Evolutionary conservation across 2,329 filamentous ascomycete species (phyloP), one percentile per base, ranked within the genome.

Genomic region (Xenoacremonium recifei): DNA sequence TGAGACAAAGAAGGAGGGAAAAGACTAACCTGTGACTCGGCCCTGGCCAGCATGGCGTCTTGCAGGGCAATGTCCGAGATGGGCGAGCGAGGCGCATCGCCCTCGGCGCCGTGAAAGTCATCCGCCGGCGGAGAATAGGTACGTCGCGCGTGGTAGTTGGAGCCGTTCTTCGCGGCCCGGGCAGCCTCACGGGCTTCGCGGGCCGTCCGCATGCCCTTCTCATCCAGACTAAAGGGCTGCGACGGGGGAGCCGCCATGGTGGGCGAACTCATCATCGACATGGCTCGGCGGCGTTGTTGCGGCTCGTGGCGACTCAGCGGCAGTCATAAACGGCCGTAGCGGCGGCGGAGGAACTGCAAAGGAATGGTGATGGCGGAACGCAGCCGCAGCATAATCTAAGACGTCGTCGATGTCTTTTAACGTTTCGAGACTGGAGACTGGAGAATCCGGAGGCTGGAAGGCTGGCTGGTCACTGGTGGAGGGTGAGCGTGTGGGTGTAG

Each of bases 11-110:
- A 23, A 7, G 4, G 16, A 13, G 15, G 15, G 20, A 20, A 34
- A 6, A 16, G 36, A 45, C 49, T 36, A 18, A 59, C 56, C 52
- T 57, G 51, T 44, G 52, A 54, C 20, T 58, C 51, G 50, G 56
- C 54, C 35, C 58, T 54, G 45, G 56, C 56, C 10, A 59, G 44
- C 44, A 59, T 57, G 45, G 56, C 56, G 20, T 59, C 54, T 37
- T 59, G 54, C 48, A 59, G 42, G 12, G 53, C 56, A 48, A 58
- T 49, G 47, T 59, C 56, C 39, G 56, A 59, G 15, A 43, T 56
- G 15, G 54, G 56, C 11, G 54, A 53, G 37, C 51, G 56, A 39
- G 54, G 44, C 20, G 54, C 56, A 30, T 59, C 56, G 32, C 47
- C 44, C 9, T 48, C 50, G 33, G 45, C 50, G 37, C 52, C 49